phyloP scores from a whole-genome alignment of 345 rosid species.

The Populus ilicifolia region DNA sequence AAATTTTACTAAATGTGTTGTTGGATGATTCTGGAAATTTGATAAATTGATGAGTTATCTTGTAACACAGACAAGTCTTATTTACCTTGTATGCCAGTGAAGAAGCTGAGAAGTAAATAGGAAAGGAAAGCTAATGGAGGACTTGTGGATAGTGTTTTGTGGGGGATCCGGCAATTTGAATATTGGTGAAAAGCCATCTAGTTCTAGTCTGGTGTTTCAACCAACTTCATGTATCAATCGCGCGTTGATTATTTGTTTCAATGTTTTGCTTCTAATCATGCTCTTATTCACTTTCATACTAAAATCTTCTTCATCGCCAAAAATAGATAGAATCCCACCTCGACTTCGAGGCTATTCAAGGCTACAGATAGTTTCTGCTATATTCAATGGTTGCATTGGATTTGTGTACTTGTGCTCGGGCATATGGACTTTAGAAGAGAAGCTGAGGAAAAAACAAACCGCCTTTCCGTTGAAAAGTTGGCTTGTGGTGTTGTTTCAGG shows the following conservation, averaged over 20 bases:
- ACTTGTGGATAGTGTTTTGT: constrained; percentile 53
- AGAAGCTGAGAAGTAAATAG: neutral
- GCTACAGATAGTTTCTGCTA: constrained; percentile 45
- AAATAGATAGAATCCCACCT: constrained; percentile 13
- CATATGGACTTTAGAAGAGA: constrained; percentile 56
- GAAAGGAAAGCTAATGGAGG: constrained; percentile 31
- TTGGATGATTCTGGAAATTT: no score
- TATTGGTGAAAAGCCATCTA: constrained; percentile 15
- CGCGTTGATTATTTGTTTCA: constrained; percentile 46
- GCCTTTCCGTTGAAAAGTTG: constrained; percentile 48
- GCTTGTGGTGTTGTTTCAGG: constrained; percentile 52
- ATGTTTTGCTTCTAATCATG: constrained; percentile 44
- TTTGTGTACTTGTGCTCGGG: constrained; percentile 49
- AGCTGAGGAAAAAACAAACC: constrained; percentile 29
- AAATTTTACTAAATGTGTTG: neutral
- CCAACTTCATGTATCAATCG: constrained; percentile 51
- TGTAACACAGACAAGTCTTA: neutral
- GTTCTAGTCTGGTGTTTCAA: constrained; percentile 21
- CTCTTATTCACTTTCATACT: constrained; percentile 43
- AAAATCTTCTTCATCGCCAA: constrained; percentile 41
- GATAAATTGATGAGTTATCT: neutral
- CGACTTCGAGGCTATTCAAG: constrained; percentile 28
- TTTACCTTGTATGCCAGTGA: neutral
- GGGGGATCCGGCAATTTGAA: constrained; percentile 40
- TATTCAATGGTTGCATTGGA: constrained; percentile 61